Evolutionary conservation across 2,329 filamentous ascomycete species (phyloP), one percentile per base, ranked within the genome.

Genomic region (Arthrinium phaeospermum): DNA sequence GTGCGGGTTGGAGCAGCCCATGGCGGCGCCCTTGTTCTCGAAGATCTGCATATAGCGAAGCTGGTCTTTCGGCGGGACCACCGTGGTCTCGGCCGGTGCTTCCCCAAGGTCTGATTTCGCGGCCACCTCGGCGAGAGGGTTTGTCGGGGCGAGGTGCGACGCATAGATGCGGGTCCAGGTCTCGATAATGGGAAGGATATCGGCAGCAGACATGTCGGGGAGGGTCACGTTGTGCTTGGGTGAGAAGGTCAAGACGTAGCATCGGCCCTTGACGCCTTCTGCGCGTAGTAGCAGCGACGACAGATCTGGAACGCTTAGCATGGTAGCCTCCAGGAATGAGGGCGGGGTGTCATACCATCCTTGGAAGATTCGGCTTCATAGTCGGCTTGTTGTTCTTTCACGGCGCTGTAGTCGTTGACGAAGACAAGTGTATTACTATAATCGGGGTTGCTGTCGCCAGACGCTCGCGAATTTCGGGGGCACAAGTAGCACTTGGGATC

Each of bases 21-120:
- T 99, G 14, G 96, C 94, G 0, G 93, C 91, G 70, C 96, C 96
- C 84, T 99, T 99, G 86, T 99, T 99, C 85, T 99, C 96, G 75
- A 99, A 99, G 75, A 99, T 98, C 81, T 99, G 96, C 95, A 99
- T 98, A 84, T 97, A 98, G 71, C 93, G 91, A 78, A 97, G 94
- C 83, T 97, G 94, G 70, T 93, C 89, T 70, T 88, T 90, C 5
- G 94, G 92, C 41, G 84, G 83, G 10, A 84, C 76, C 24, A 88
- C 80, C 34, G 80, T 73, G 72, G 79, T 80, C 72, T 83, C 80
- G 5, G 79, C 76, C 14, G 80, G 80, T 3, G 80, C 72, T 80
- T 86, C 77, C 1, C 82, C 78, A 10, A 88, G 79, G 6, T 82
- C 77, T 6, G 86, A 81, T 27, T 81, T 77, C 0, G 78, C 76